phyloP scores from a whole-genome alignment of 129 eudicot genomes.

The Rutidosis leptorrhynchoides region DNA sequence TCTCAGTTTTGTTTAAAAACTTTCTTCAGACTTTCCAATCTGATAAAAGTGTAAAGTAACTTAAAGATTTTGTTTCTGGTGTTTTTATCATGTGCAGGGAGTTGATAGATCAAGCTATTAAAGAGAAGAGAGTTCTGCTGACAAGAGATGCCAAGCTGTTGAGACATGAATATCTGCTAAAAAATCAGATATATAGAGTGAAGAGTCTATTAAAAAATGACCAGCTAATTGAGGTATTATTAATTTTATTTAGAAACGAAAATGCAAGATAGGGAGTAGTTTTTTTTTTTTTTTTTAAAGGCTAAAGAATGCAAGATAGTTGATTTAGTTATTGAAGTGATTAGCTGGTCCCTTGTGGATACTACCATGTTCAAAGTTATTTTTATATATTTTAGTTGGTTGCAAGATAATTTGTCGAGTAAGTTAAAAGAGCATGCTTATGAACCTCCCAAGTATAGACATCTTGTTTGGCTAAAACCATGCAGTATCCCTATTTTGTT shows the following conservation, averaged over 20 bases:
- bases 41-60: background rate
- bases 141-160: constrained; percentile 93
- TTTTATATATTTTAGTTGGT: background rate
- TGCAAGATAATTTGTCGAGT: background rate
- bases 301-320: constrained; percentile 1
- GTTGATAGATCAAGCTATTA: constrained; percentile 74
- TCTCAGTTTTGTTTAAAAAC: background rate
- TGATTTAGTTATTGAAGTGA: constrained; percentile 3
- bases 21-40: background rate
- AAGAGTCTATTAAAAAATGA: constrained; percentile 78
- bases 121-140: constrained; percentile 80
- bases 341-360: constrained; percentile 1
- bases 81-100: constrained; percentile 50
- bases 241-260: background rate
- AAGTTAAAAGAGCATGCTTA: background rate
- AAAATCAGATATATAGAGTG: constrained; percentile 84
- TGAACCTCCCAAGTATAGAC: background rate
- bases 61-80: background rate
- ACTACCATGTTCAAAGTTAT: background rate
- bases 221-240: constrained; percentile 87
- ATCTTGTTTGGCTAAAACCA: background rate
- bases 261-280: too few species aligned
- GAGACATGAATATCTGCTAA: constrained; percentile 73
- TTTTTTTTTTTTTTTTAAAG: too few species aligned
- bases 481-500: background rate